Percentiles rank a stretch among this genome's conserved stretches.
phyloP scores from a whole-genome alignment of 2,329 filamentous ascomycete genomes.

The Penicillium psychrosexuale region DNA sequence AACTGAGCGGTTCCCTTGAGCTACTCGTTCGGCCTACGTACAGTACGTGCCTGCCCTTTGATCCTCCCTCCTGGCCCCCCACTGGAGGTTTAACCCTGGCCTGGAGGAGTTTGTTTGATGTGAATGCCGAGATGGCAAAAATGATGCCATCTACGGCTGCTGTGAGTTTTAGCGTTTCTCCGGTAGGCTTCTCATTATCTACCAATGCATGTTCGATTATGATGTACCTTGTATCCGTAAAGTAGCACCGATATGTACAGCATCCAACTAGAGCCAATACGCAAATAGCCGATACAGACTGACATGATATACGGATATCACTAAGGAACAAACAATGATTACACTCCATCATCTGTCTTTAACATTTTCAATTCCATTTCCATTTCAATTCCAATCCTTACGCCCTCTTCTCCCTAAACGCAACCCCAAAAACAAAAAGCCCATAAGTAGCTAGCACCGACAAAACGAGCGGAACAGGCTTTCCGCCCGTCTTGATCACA shows the following conservation, averaged over 20 bases:
- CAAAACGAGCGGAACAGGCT: constrained; percentile 78
- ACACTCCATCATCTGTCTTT: neutral
- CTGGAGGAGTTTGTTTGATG: neutral
- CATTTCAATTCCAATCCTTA: neutral
- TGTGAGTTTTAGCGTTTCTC: constrained; percentile 20
- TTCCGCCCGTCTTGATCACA: constrained; percentile 70
- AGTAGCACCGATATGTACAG: neutral
- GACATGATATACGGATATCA: neutral
- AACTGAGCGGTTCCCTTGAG: neutral
- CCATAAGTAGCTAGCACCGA: constrained; percentile 78
- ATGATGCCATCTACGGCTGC: constrained; percentile 11
- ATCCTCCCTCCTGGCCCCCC: constrained; percentile 1
- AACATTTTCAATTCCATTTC: neutral
- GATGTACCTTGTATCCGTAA: neutral
- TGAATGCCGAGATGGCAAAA: constrained; percentile 4
- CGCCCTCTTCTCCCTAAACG: constrained; percentile 47
- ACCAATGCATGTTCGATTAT: neutral
- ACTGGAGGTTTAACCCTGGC: constrained; percentile 7
- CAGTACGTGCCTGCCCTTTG: constrained; percentile 22
- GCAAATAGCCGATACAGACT: neutral
- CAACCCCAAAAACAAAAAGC: constrained; percentile 73
- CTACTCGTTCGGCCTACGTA: constrained; percentile 1
- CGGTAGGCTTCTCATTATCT: neutral
- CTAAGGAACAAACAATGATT: neutral
- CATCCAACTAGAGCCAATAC: neutral